Evolutionary conservation across 1,139 yeast species (phyloP).

Genomic region (Lipomyces yarrowii): DNA sequence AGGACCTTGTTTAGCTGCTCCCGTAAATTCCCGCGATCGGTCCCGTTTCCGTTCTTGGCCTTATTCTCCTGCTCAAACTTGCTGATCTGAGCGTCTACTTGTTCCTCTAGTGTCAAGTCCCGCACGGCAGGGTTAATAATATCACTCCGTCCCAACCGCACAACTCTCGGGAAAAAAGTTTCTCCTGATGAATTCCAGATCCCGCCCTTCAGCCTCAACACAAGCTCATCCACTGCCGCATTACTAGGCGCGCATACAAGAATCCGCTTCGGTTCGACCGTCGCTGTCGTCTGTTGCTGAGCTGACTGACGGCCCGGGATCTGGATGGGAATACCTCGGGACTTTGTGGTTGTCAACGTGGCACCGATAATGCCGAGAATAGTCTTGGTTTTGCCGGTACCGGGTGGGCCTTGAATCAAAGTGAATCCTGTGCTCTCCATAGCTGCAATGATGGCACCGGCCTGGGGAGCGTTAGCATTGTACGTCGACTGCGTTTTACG

Average conservation of each 20-base stretch:
- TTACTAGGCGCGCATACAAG: constrained; percentile 97
- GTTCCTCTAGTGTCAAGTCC: constrained; percentile 84
- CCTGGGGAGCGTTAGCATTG: constrained; percentile 83
- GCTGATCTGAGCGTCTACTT: constrained; percentile 68
- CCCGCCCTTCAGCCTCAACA: constrained; percentile 79
- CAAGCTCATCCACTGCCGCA: constrained; percentile 97
- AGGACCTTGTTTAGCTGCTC: constrained; percentile 57
- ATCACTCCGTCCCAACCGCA: constrained; percentile 90
- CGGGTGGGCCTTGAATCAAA: constrained; percentile 71
- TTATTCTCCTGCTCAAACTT: constrained; percentile 47
- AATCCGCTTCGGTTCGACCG: constrained; percentile 53
- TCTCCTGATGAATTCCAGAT: constrained; percentile 61
- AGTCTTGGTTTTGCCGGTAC: constrained; percentile 87
- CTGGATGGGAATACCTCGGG: constrained; percentile 43
- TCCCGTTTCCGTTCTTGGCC: constrained; percentile 39
- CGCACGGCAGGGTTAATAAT: constrained; percentile 82
- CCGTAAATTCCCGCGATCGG: constrained; percentile 53
- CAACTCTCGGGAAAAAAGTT: constrained; percentile 66
- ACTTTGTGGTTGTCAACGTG: constrained; percentile 51
- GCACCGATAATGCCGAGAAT: constrained; percentile 90
- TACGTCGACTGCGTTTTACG: constrained; percentile 46
- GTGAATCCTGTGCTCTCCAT: constrained; percentile 74
- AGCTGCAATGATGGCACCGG: constrained; percentile 80
- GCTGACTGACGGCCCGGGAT: constrained; percentile 41
- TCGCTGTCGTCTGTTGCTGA: constrained; percentile 35